Percentiles rank a stretch among this genome's conserved stretches.
Conservation (phyloP, 2,329 filamentous ascomycete species). For the Penicillium concentricum region DNA sequence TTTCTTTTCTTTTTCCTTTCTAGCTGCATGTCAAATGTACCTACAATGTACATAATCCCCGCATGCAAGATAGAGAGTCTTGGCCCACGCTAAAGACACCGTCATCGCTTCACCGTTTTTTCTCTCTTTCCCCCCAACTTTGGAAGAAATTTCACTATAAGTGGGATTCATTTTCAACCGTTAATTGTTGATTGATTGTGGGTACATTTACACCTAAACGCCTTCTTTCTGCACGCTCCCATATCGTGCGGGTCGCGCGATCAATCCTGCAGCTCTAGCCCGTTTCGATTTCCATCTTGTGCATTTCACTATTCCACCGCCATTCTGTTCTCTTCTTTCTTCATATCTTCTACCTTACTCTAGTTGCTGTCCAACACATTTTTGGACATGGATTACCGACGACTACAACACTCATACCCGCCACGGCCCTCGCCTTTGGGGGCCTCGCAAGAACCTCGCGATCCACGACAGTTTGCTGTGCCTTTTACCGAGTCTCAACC, state of each 20-base stretch:
- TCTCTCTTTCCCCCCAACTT: constrained; percentile 12
- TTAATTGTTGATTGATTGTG: not conserved
- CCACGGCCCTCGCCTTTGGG: constrained; percentile 34
- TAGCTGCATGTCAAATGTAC: not conserved
- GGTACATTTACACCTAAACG: not conserved
- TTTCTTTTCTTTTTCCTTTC: not conserved
- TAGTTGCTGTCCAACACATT: constrained; percentile 1
- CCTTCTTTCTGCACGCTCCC: constrained; percentile 14
- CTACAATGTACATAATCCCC: constrained; percentile 11
- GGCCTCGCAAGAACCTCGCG: constrained; percentile 30
- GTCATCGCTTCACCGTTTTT: constrained; percentile 26
- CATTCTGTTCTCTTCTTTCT: constrained; percentile 4
- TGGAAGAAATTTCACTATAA: not conserved
- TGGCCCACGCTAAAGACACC: constrained; percentile 22
- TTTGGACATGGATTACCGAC: constrained; percentile 28
- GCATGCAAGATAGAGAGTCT: constrained; percentile 22
- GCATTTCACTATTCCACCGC: constrained; percentile 14
- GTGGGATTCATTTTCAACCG: too few species aligned
- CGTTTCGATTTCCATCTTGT: not conserved
- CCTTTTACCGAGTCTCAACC: constrained; percentile 21
- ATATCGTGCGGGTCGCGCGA: constrained; percentile 17
- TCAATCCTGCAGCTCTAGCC: constrained; percentile 19
- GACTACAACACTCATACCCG: constrained; percentile 30
- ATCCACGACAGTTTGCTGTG: constrained; percentile 24
- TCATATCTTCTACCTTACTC: not conserved